Conservation (phyloP, 2,329 filamentous ascomycete genomes). For the Phaeosphaeria sp. region DNA sequence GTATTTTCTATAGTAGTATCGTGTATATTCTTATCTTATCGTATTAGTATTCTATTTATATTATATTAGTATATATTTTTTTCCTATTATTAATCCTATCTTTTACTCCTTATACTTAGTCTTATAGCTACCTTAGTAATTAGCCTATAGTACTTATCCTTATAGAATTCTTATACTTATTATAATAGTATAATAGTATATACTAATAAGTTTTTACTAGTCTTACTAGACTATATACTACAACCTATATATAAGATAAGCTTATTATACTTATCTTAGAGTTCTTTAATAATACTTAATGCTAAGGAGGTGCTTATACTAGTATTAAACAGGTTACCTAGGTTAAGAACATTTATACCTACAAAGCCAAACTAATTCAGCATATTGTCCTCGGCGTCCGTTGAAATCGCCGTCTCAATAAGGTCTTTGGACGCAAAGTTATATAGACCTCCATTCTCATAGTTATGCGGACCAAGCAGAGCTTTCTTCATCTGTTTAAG, state of each 20-base stretch:
- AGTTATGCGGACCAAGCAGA: slow-evolving; percentile 23
- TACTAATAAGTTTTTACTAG: slow-evolving; percentile 16
- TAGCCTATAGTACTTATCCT: too few species aligned
- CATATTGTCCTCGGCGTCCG: background rate
- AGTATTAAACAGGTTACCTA: slow-evolving; percentile 20
- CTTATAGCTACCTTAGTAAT: too few species aligned
- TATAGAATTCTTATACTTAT: too few species aligned
- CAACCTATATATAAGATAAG: slow-evolving; percentile 22
- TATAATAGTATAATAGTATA: too few species aligned
- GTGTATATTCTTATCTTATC: too few species aligned
- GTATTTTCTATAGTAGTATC: too few species aligned
- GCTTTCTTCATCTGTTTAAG: slow-evolving; percentile 26
- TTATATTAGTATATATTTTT: too few species aligned
- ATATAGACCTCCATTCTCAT: slow-evolving; percentile 22
- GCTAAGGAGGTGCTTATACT: slow-evolving; percentile 14
- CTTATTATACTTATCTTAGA: slow-evolving; percentile 19
- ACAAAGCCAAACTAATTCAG: slow-evolving; percentile 2
- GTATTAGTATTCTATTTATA: too few species aligned
- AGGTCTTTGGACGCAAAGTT: slow-evolving; percentile 25
- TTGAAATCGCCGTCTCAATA: slow-evolving; percentile 12
- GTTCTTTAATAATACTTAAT: slow-evolving; percentile 25
- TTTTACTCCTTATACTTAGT: too few species aligned
- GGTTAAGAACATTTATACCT: slow-evolving; percentile 19
- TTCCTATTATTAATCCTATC: too few species aligned
- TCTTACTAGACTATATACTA: slow-evolving; percentile 3